These are phyloP conservation scores for Backusella parvicylindrica DNA, from an alignment of 192 early-diverging fungal genomes.

Conservation along the genomic window DNA sequence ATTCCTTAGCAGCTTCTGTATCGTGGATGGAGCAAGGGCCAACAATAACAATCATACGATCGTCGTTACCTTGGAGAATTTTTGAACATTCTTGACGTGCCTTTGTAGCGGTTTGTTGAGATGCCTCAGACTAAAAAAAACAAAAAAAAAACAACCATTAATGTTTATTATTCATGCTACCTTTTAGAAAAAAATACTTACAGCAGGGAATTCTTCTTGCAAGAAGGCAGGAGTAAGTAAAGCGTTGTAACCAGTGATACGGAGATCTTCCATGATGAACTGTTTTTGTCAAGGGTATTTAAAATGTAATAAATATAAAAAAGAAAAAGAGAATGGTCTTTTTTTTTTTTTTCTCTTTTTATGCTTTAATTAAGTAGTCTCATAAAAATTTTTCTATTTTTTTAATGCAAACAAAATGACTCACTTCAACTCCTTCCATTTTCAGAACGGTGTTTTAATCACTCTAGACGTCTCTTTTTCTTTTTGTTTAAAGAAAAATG, in stretches of 20 bases:
- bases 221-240: conserved; percentile 89
- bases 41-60: conserved; percentile 86
- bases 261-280: conserved; percentile 76
- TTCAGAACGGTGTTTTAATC: not conserved
- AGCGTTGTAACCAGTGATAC: conserved; percentile 86
- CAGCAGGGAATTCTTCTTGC: conserved; percentile 78
- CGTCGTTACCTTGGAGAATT: conserved; percentile 78
- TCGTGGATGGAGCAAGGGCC: conserved; percentile 98
- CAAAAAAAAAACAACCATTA: not conserved
- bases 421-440: not conserved
- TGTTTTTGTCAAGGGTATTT: not conserved
- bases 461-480: not conserved
- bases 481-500: not conserved
- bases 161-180: not conserved
- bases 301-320: not conserved
- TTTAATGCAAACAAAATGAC: conserved; percentile 2
- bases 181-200: conserved; percentile 20
- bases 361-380: not conserved
- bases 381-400: not conserved
- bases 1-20: conserved; percentile 78
- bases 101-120: conserved; percentile 38
- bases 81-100: conserved; percentile 62
- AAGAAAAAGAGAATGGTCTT: not conserved
- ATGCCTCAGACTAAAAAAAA: conserved; percentile 18
- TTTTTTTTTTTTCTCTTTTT: not conserved